A percentile compares a stretch with the other conserved stretches of the same genome.
Conservation (phyloP, 176 grass and related monocot species). For the Zizania latifolia region DNA sequence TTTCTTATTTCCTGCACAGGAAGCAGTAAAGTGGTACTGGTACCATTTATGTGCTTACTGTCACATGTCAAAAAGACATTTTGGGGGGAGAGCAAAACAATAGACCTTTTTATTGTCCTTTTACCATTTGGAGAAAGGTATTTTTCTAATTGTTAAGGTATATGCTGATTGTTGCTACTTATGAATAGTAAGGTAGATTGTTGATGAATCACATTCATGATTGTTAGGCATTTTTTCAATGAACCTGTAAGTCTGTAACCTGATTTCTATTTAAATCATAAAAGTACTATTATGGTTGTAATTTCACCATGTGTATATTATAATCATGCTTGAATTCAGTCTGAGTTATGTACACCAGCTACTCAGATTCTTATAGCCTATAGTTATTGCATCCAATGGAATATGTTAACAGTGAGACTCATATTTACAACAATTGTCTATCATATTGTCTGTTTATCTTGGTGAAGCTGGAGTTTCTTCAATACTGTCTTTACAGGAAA, state of each 20-base stretch:
- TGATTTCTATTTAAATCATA: not conserved
- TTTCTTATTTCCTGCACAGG: not conserved
- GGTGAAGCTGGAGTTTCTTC: constrained; percentile 20
- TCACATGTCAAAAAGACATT: not conserved
- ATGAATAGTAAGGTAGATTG: not conserved
- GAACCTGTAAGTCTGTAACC: not conserved
- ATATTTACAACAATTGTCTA: not conserved
- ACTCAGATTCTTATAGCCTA: not conserved
- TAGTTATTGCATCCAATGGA: not conserved
- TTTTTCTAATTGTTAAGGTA: not conserved
- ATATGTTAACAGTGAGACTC: constrained; percentile 13
- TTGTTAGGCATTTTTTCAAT: not conserved
- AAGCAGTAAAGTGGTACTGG: not conserved
- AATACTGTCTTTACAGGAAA: constrained; percentile 64
- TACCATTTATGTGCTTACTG: not conserved
- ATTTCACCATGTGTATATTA: not conserved
- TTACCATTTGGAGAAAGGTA: constrained; percentile 13
- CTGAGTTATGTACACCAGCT: not conserved
- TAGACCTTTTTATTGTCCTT: not conserved
- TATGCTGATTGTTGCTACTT: not conserved
- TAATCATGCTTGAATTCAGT: not conserved
- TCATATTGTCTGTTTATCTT: constrained; percentile 4
- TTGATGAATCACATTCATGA: not conserved
- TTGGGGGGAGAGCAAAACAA: not conserved
- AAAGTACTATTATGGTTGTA: not conserved